Evolutionary conservation across 2,329 filamentous ascomycete species (phyloP), one percentile per base, ranked within the genome.

Genomic region (Chaetomium sp.): DNA sequence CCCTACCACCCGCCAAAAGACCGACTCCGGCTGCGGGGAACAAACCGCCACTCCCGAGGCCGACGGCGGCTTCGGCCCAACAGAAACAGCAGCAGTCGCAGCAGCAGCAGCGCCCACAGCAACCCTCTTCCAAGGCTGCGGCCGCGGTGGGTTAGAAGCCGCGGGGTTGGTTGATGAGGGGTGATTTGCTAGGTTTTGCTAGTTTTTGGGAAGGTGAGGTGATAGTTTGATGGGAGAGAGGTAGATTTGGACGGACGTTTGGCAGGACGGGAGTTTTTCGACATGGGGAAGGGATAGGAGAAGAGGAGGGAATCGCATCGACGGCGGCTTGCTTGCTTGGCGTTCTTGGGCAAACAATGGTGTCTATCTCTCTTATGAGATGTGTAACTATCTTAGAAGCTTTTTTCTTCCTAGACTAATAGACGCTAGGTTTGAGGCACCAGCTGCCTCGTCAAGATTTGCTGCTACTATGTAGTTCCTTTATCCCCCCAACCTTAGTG

Each of bases 1-100:
- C 49, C 33, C 70, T 70, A 59, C 66, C 69, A 52, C 63, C 67
- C 9, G 67, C 68, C 49, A 80, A 76, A 68, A 80, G 80, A 67
- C 76, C 79, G 53, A 42, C 37, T 3, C 72, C 70, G 57, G 72
- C 27, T 27, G 19, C 9, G 44, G 41, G 43, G 19, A 44, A n/a
- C 40, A 35, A 19, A 27, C 36, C 32, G 3, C 37, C 12, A 43
- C 38, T 19, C 34, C 49, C 11, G 77, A 32, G 27, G 19, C 19
- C 19, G 19, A 27, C 19, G 19, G 19, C 19, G 19, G 19, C 19
- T 27, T 27, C 19, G 19, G 19, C 19, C 19, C 43, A 49, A 37
- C 37, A 36, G 33, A 41, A 51, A 8, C 56, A 49, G 32, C 52
- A 34, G 27, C 49, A 56, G 27, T 44, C 60, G 74, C 78, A 70